Conservation (phyloP, 2,329 filamentous ascomycete species). For the Neofusicoccum sp. region DNA sequence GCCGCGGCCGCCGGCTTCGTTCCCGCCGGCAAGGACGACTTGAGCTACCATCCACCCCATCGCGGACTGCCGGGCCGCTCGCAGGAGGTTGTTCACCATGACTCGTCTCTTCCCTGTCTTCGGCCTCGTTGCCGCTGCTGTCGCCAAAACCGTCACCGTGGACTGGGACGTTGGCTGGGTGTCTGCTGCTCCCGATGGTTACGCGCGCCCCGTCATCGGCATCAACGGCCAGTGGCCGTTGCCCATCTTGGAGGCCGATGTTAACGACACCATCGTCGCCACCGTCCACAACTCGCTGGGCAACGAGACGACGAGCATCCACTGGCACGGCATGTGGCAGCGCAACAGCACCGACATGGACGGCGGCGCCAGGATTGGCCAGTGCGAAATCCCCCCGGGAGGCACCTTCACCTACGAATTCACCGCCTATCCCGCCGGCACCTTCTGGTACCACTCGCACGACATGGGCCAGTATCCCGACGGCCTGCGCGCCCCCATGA, state of each 20-base stretch:
- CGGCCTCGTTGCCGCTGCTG: neutral
- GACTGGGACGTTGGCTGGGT: slow-evolving; percentile 75
- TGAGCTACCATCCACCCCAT: too few species aligned
- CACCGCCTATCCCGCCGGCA: slow-evolving; percentile 58
- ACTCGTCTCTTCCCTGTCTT: neutral
- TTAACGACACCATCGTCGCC: slow-evolving; percentile 62
- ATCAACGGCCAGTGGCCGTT: slow-evolving; percentile 78
- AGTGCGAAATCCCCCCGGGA: slow-evolving; percentile 68
- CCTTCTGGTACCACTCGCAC: slow-evolving; percentile 81
- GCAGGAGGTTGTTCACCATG: neutral
- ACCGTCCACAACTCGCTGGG: slow-evolving; percentile 62
- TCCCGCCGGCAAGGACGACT: neutral
- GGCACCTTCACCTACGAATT: slow-evolving; percentile 71
- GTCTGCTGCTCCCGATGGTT: slow-evolving; percentile 69
- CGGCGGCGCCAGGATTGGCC: slow-evolving; percentile 65
- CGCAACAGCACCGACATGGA: slow-evolving; percentile 72
- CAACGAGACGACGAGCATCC: slow-evolving; percentile 65
- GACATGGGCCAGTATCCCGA: slow-evolving; percentile 70
- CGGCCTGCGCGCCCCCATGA: slow-evolving; percentile 65
- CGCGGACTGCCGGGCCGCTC: neutral
- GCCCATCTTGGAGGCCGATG: slow-evolving; percentile 61
- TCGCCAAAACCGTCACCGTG: slow-evolving; percentile 52
- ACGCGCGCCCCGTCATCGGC: slow-evolving; percentile 67
- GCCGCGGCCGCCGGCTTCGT: neutral
- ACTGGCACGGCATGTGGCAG: slow-evolving; percentile 73